Percentiles rank a stretch among this genome's conserved stretches.
These are phyloP conservation scores for Ceratobasidium sp. DNA, from an alignment of 1,284 basidiomycete species.

Conservation along the genomic window DNA sequence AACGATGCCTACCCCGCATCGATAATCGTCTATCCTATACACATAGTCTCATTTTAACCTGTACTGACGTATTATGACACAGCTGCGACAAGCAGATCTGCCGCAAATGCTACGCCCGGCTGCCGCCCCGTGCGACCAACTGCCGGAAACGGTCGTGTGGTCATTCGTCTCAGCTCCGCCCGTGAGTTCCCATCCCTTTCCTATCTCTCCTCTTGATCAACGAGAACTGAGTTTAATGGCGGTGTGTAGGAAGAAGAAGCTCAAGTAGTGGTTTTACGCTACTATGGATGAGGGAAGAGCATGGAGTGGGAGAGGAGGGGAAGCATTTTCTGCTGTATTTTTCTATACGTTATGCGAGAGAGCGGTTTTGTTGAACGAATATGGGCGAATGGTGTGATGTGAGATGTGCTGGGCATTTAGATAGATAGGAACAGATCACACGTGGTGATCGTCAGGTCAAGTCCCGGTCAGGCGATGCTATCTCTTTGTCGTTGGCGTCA, in stretches of 20 bases:
- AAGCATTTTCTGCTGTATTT: slow-evolving; percentile 18
- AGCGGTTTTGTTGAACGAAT: neutral
- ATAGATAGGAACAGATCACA: neutral
- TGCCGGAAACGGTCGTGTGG: slow-evolving; percentile 95
- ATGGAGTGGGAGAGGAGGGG: no score
- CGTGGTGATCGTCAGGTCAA: slow-evolving; percentile 28
- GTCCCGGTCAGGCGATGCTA: neutral
- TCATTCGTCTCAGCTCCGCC: slow-evolving; percentile 95
- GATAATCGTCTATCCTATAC: no score
- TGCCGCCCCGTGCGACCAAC: slow-evolving; percentile 98
- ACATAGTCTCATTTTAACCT: no score
- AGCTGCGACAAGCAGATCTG: slow-evolving; percentile 96
- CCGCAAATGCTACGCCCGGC: slow-evolving; percentile 99
- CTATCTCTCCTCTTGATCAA: neutral
- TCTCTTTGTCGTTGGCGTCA: neutral
- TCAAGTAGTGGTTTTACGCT: slow-evolving; percentile 77
- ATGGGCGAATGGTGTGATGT: neutral
- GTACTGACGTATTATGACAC: neutral
- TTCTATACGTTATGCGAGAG: slow-evolving; percentile 26
- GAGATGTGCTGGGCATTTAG: no score
- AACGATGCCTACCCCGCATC: no score
- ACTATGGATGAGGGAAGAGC: no score
- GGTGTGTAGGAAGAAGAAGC: slow-evolving; percentile 85
- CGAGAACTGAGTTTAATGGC: no score
- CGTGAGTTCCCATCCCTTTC: slow-evolving; percentile 67